A percentile compares a stretch with the other conserved stretches of the same genome.
phyloP scores from a whole-genome alignment of 208 protist species.

The Strigomonas galati region DNA sequence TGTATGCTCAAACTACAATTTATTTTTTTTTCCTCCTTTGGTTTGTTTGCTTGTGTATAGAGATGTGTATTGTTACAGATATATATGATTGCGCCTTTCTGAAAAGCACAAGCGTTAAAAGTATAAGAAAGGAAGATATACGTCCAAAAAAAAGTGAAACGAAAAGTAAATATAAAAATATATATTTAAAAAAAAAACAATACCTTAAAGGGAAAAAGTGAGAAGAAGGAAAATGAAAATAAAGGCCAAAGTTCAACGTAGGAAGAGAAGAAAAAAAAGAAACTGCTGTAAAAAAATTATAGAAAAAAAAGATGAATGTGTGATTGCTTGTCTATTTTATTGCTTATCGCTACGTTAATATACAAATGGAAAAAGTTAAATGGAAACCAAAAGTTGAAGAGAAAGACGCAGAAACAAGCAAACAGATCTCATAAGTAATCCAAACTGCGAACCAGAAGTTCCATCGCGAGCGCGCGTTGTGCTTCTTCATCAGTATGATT shows the following conservation, averaged over 20 bases:
- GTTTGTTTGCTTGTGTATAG: background rate
- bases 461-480: background rate
- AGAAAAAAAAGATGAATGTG: slow-evolving; percentile 1
- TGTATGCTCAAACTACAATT: background rate
- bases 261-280: background rate
- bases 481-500: background rate
- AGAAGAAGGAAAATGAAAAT: background rate
- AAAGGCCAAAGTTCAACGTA: background rate
- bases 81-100: too few relatives aligned
- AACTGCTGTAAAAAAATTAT: background rate
- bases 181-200: background rate
- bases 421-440: background rate
- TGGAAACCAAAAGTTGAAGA: slow-evolving; percentile 1
- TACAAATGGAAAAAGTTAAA: background rate
- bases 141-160: background rate
- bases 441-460: background rate
- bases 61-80: slow-evolving; percentile 8
- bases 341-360: background rate
- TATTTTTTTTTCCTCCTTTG: background rate
- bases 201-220: background rate
- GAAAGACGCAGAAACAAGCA: background rate
- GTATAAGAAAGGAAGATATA: background rate
- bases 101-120: background rate
- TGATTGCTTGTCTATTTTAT: background rate
- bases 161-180: slow-evolving; percentile 3